Conservation (phyloP, 495 filamentous ascomycete species). For the Rostrohypoxylon terebratum region DNA sequence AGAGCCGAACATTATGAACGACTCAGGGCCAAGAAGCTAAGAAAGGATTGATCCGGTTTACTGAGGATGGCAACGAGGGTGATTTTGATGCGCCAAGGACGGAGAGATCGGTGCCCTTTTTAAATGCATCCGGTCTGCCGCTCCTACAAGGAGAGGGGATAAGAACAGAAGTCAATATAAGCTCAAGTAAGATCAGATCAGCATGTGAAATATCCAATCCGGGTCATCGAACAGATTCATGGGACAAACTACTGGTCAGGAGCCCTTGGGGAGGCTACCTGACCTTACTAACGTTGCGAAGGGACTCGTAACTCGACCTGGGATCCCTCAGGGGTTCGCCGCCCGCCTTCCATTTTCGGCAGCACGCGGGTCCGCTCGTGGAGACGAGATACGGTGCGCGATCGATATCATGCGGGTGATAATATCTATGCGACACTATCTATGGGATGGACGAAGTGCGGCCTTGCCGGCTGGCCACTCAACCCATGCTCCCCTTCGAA, state of each 20-base stretch:
- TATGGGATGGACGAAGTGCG: background rate
- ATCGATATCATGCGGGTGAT: constrained; percentile 3
- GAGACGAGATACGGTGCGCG: constrained; percentile 4
- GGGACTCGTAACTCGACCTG: background rate
- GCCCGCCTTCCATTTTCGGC: constrained; percentile 39
- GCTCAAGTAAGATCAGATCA: constrained; percentile 13
- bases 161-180: constrained; percentile 1
- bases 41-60: background rate
- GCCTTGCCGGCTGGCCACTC: background rate
- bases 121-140: constrained; percentile 1
- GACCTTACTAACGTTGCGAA: constrained; percentile 30
- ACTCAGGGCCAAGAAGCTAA: constrained; percentile 4
- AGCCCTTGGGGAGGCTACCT: constrained; percentile 27
- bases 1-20: constrained; percentile 43
- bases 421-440: background rate
- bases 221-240: constrained; percentile 13
- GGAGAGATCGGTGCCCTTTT: background rate
- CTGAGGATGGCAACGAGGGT: constrained; percentile 3
- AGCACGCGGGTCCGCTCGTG: background rate
- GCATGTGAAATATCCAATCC: constrained; percentile 39
- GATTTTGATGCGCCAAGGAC: constrained; percentile 4
- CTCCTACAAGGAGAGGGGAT: constrained; percentile 14
- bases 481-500: background rate
- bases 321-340: background rate
- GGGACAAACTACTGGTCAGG: constrained; percentile 25